These are phyloP conservation scores for Gossypium lobatum DNA, from an alignment of 441 rosid species.

Conservation along the genomic window DNA sequence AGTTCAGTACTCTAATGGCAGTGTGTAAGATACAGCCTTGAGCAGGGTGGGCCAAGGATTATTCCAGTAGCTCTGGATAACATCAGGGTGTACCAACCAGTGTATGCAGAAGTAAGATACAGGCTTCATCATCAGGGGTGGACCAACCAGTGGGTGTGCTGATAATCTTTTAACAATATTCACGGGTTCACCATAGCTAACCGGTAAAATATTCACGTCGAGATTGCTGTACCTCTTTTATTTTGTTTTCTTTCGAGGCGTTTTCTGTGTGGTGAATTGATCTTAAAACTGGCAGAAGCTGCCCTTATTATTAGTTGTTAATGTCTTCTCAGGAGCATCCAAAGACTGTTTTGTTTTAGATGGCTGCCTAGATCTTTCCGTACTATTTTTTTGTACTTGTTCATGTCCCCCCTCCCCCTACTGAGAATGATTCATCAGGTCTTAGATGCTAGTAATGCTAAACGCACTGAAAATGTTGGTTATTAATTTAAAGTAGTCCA, in stretches of 20 bases:
- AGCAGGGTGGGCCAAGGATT: not conserved
- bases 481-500: too few species aligned
- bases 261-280: not conserved
- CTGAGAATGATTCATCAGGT: not conserved
- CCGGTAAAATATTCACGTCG: not conserved
- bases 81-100: too few species aligned
- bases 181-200: slow-evolving; percentile 10
- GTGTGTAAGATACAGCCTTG: slow-evolving; percentile 1
- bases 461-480: too few species aligned
- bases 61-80: not conserved
- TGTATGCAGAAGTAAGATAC: slow-evolving; percentile 3
- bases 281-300: too few species aligned
- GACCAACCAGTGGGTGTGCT: not conserved
- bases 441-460: too few species aligned
- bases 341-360: not conserved
- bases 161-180: not conserved
- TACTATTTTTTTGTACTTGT: not conserved
- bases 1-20: not conserved
- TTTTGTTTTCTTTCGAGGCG: too few species aligned
- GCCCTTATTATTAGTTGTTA: not conserved
- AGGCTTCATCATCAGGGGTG: not conserved
- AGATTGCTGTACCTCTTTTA: not conserved
- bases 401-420: not conserved
- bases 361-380: not conserved
- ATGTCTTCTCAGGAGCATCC: not conserved